phyloP scores from a whole-genome alignment of 768 basidiomycete genomes.

The Lentinus tigrinus region DNA sequence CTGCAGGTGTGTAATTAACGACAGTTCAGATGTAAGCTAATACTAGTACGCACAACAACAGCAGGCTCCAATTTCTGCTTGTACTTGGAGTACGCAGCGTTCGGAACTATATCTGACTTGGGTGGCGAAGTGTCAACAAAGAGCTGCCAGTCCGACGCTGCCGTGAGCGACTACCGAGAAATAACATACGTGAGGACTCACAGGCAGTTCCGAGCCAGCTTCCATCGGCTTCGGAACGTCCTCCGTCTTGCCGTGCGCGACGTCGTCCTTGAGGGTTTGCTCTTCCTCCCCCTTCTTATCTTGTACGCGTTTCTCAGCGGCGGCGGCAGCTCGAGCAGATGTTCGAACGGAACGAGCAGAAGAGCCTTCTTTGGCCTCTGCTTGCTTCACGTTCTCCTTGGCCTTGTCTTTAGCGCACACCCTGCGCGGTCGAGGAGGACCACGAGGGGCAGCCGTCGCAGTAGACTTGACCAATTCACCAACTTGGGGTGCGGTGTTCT shows the following conservation, averaged over 20 bases:
- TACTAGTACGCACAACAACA: too few species aligned
- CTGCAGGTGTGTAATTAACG: too few species aligned
- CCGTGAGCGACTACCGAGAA: too few species aligned
- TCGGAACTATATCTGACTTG: too few species aligned
- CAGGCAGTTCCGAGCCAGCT: too few species aligned
- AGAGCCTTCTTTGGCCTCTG: not conserved
- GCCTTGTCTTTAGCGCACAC: not conserved
- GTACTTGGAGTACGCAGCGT: too few species aligned
- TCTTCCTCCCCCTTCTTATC: not conserved
- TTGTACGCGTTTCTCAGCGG: not conserved
- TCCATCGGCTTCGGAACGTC: not conserved
- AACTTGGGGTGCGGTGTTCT: not conserved
- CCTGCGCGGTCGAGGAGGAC: not conserved
- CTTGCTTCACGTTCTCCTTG: not conserved
- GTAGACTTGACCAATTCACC: not conserved
- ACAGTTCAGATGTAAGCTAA: too few species aligned
- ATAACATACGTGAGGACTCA: too few species aligned
- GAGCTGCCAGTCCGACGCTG: too few species aligned
- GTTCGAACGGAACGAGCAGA: not conserved
- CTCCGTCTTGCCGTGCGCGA: not conserved
- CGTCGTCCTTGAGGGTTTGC: not conserved
- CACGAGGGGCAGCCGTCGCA: not conserved
- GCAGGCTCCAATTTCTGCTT: too few species aligned
- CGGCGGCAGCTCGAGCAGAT: not conserved
- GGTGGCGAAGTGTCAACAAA: too few species aligned